Conservation (phyloP, 306 rosid genomes). For the Acacia melanoxylon region DNA sequence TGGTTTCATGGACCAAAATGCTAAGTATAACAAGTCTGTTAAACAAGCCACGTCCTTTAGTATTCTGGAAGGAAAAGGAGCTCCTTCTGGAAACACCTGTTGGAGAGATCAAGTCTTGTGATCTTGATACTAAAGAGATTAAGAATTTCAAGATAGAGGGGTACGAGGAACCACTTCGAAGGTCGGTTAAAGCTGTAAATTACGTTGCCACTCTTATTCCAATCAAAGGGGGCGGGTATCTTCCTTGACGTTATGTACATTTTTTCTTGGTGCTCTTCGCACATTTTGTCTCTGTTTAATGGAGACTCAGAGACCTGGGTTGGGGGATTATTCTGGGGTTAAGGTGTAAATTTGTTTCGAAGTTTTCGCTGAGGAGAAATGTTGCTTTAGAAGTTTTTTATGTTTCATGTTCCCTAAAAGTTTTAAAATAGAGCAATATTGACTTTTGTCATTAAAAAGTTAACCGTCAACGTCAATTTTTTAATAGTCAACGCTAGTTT, state of each 20-base stretch:
- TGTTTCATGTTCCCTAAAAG: no score
- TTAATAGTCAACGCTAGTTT: no score
- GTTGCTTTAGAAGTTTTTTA: no score
- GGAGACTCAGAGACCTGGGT: no score
- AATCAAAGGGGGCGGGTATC: neutral
- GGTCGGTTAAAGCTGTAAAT: neutral
- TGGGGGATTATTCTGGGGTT: no score
- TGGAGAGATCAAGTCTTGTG: neutral
- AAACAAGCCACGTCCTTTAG: neutral
- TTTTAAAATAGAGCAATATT: no score
- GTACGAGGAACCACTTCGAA: neutral
- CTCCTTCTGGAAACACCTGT: neutral
- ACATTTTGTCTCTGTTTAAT: no score
- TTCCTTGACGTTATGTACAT: neutral
- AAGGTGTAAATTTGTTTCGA: no score
- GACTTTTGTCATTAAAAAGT: no score
- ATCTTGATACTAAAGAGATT: neutral
- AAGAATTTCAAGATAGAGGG: neutral
- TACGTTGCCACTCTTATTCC: neutral
- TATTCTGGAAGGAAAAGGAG: neutral
- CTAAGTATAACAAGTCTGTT: neutral
- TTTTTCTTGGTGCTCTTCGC: neutral
- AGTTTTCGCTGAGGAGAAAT: no score
- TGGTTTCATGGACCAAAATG: slow-evolving; percentile 20
- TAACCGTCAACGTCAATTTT: no score